These are phyloP conservation scores for Eucalyptus shirleyi DNA, from an alignment of 345 rosid genomes.

Conservation along the genomic window DNA sequence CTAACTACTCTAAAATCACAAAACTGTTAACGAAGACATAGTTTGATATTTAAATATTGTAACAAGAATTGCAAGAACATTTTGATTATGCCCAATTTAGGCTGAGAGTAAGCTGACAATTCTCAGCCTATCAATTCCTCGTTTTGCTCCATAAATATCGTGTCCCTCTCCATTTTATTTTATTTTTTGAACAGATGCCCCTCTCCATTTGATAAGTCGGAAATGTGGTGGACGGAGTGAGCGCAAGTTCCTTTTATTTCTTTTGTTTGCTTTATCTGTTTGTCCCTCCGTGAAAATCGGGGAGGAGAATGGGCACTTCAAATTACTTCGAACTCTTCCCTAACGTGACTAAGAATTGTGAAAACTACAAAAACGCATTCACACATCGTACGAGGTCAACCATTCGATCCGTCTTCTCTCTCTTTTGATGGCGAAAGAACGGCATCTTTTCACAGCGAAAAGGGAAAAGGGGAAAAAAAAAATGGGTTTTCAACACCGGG, in stretches of 20 bases:
- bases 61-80: too few relatives aligned
- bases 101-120: background rate
- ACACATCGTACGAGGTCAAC: background rate
- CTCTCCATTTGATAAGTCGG: background rate
- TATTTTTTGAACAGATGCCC: background rate
- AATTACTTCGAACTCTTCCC: too few relatives aligned
- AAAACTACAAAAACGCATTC: background rate
- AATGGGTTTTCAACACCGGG: background rate
- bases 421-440: background rate
- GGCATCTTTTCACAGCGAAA: background rate
- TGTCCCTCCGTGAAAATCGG: background rate
- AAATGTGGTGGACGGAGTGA: background rate
- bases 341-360: too few relatives aligned
- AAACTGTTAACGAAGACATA: rapidly evolving
- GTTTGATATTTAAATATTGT: background rate
- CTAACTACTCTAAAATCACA: background rate
- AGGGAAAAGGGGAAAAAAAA: background rate
- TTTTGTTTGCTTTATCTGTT: background rate
- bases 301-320: too few relatives aligned
- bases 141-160: background rate
- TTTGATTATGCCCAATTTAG: background rate
- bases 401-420: background rate
- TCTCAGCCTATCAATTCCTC: background rate
- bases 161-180: background rate
- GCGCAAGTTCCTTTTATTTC: background rate